A percentile compares a stretch with the other conserved stretches of the same genome.
Evolutionary conservation across 352 stramenopile genomes (phyloP).

Genomic region (Globisporangium spiculum): DNA sequence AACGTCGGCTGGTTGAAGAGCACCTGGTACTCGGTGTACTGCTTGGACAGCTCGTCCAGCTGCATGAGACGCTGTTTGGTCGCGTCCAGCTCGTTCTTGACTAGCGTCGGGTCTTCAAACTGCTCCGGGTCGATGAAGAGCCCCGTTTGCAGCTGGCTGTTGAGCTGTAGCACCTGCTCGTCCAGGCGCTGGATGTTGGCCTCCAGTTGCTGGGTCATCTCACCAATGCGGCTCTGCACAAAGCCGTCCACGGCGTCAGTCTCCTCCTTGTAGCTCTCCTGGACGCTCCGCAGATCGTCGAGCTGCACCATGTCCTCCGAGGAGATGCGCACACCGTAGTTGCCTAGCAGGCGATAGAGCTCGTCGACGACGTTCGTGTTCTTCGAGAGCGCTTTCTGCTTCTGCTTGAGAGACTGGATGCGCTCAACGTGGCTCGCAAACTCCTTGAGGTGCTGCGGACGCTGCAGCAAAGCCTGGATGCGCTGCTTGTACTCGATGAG

Average conservation of each 20-base stretch:
- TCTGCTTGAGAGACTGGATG: slow-evolving; percentile 66
- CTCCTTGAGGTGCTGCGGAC: slow-evolving; percentile 89
- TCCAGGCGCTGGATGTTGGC: slow-evolving; percentile 91
- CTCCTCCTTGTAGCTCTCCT: slow-evolving; percentile 88
- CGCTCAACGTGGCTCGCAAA: slow-evolving; percentile 88
- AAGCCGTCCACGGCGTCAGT: slow-evolving; percentile 85
- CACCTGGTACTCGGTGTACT: slow-evolving; percentile 91
- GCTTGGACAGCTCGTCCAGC: slow-evolving; percentile 87
- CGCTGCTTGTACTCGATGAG: slow-evolving; percentile 89
- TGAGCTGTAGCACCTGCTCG: slow-evolving; percentile 87
- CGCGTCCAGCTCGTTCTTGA: slow-evolving; percentile 78
- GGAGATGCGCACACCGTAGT: slow-evolving; percentile 89
- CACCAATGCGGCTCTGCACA: slow-evolving; percentile 77
- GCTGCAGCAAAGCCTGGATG: slow-evolving; percentile 80
- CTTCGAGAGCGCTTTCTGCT: slow-evolving; percentile 79
- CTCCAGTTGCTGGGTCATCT: slow-evolving; percentile 92
- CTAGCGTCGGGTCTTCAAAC: slow-evolving; percentile 80
- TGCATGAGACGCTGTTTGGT: slow-evolving; percentile 81
- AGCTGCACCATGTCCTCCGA: slow-evolving; percentile 93
- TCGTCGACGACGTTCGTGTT: slow-evolving; percentile 91
- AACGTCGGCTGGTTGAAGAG: slow-evolving; percentile 90
- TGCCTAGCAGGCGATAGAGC: slow-evolving; percentile 90
- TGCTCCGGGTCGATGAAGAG: slow-evolving; percentile 87
- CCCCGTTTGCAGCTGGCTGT: slow-evolving; percentile 76
- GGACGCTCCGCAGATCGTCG: slow-evolving; percentile 82